Percentiles rank a stretch among this genome's conserved stretches.
Conservation (phyloP, 73 alveolate genomes). For the Urostyla sp. region DNA sequence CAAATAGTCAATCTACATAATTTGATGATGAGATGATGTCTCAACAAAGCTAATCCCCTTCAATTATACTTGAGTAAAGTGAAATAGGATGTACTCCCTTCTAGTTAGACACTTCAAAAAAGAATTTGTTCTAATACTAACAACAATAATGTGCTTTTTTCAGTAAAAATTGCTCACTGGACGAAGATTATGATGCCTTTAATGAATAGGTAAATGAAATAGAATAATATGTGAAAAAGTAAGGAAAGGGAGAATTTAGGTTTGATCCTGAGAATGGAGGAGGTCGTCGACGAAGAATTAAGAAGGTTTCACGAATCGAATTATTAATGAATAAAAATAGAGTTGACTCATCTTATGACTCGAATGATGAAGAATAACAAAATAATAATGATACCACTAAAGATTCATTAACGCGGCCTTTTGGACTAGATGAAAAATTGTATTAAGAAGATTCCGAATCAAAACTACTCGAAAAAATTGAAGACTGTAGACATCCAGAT, state of each 20-base stretch:
- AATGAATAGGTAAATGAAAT: too few relatives aligned
- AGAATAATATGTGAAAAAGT: not conserved
- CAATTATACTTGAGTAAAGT: too few relatives aligned
- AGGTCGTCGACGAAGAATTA: constrained; percentile 34
- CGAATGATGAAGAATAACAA: not conserved
- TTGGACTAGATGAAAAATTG: constrained; percentile 6
- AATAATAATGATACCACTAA: not conserved
- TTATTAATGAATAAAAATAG: not conserved
- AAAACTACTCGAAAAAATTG: not conserved
- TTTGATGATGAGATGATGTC: too few relatives aligned
- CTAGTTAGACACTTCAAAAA: too few relatives aligned
- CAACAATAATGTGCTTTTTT: too few relatives aligned
- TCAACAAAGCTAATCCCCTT: too few relatives aligned
- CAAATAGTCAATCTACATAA: too few relatives aligned
- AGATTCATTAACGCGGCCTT: not conserved
- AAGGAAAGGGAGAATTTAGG: constrained; percentile 16
- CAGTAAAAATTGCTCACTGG: too few relatives aligned
- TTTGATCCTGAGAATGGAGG: constrained; percentile 52
- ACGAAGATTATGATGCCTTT: too few relatives aligned
- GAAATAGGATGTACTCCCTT: too few relatives aligned
- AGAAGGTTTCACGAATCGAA: constrained; percentile 30
- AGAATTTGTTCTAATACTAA: too few relatives aligned
- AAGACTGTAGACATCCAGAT: constrained; percentile 33
- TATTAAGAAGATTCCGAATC: constrained; percentile 22
- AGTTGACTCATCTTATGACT: not conserved